These are phyloP conservation scores for Venturia effusa DNA, from an alignment of 2,329 filamentous ascomycete species.

Conservation along the genomic window DNA sequence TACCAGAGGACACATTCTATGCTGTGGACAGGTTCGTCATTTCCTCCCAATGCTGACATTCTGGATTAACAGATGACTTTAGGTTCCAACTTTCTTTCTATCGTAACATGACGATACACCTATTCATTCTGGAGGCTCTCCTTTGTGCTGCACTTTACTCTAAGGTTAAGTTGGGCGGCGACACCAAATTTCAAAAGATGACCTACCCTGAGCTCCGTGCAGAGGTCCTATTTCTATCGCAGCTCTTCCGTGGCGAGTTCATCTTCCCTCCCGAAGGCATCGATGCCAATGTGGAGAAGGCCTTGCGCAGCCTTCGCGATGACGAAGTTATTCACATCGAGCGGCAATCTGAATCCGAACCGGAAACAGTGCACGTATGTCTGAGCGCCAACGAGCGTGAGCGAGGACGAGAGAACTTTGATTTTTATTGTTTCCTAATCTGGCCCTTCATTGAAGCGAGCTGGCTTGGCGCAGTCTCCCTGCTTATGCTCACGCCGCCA, in stretches of 20 bases:
- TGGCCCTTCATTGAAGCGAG: conserved; percentile 96
- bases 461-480: conserved; percentile 81
- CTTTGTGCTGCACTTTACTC: conserved; percentile 88
- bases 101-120: conserved; percentile 97
- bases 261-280: conserved; percentile 89
- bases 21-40: conserved; percentile 66
- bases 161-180: conserved; percentile 82
- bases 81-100: conserved; percentile 94
- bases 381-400: conserved; percentile 65
- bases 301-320: conserved; percentile 62
- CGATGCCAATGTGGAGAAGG: conserved; percentile 67
- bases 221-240: conserved; percentile 82
- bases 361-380: conserved; percentile 55
- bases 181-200: conserved; percentile 68
- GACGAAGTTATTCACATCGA: conserved; percentile 67
- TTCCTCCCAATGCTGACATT: background rate
- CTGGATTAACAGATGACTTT: conserved; percentile 11
- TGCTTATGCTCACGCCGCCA: conserved; percentile 78
- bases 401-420: conserved; percentile 82
- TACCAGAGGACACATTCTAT: conserved; percentile 87
- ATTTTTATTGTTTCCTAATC: conserved; percentile 97
- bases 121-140: conserved; percentile 88
- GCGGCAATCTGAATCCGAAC: conserved; percentile 26
- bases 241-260: conserved; percentile 88
- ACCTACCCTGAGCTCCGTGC: conserved; percentile 59